phyloP scores from a whole-genome alignment of 2,329 filamentous ascomycete species.

The Ceratocystis destructans region DNA sequence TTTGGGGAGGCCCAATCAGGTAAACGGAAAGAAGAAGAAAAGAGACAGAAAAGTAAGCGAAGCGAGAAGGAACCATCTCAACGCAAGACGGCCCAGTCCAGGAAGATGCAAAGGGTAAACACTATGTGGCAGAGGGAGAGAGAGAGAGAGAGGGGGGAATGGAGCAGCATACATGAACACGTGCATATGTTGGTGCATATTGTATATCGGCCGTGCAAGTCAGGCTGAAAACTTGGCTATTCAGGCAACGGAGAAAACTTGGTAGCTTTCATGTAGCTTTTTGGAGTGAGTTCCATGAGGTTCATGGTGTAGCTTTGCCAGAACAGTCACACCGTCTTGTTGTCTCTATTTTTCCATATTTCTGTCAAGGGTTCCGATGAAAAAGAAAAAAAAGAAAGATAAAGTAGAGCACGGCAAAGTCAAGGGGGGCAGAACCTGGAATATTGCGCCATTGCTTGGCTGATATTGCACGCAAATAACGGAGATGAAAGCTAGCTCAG shows the following conservation, averaged over 20 bases:
- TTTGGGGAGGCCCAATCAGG: neutral
- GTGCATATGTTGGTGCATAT: neutral
- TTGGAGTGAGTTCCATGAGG: neutral
- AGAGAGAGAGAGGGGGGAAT: neutral
- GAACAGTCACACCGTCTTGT: constrained; percentile 1
- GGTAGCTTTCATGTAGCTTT: neutral
- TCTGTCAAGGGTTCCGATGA: neutral
- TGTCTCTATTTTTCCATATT: neutral
- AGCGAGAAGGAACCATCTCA: neutral
- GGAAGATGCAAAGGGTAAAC: neutral
- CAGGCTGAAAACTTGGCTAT: neutral
- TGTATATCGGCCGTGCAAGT: neutral
- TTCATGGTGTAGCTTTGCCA: neutral
- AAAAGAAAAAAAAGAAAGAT: neutral
- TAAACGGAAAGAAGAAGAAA: neutral
- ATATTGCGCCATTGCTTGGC: neutral
- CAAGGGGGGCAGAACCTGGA: neutral
- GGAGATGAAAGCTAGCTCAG: neutral
- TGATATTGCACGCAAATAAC: neutral
- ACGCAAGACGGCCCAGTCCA: constrained; percentile 1
- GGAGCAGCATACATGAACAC: neutral
- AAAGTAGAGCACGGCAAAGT: too few relatives aligned
- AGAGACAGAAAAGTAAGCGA: neutral
- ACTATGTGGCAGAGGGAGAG: neutral
- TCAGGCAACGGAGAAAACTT: neutral